These are phyloP conservation scores for Saprolegnia diclina DNA, from an alignment of 352 stramenopile genomes.

Conservation along the genomic window DNA sequence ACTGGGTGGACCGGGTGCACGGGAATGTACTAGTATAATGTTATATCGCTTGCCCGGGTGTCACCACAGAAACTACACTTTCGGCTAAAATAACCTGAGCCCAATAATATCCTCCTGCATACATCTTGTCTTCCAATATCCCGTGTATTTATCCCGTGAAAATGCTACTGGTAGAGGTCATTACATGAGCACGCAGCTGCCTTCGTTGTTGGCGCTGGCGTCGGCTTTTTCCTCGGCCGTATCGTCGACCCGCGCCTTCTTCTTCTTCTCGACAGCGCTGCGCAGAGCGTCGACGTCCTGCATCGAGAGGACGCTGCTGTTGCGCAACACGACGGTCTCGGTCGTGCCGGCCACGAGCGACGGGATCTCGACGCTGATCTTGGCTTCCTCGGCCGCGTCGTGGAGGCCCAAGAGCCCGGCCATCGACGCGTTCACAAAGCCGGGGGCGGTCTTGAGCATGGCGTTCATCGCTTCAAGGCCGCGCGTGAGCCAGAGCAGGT, in stretches of 20 bases:
- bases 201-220: background rate
- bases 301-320: constrained; percentile 76
- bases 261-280: constrained; percentile 34
- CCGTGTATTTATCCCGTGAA: no score
- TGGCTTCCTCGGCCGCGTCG: constrained; percentile 34
- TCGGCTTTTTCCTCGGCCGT: background rate
- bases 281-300: constrained; percentile 63
- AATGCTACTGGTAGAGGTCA: no score
- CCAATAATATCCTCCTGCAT: no score
- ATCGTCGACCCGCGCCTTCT: constrained; percentile 5
- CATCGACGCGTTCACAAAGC: constrained; percentile 72
- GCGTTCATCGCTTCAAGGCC: constrained; percentile 56
- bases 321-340: constrained; percentile 55
- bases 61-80: no score
- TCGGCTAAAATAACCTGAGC: no score
- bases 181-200: constrained; percentile 18
- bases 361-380: constrained; percentile 53
- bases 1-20: no score
- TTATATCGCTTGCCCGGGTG: no score
- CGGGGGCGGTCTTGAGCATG: constrained; percentile 53
- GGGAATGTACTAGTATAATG: no score
- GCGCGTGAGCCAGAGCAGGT: constrained; percentile 70
- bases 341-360: constrained; percentile 36
- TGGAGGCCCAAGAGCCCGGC: constrained; percentile 52
- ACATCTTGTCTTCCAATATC: no score